These are phyloP conservation scores for Phialophora expanda DNA, from an alignment of 2,329 filamentous ascomycete genomes.

Conservation along the genomic window DNA sequence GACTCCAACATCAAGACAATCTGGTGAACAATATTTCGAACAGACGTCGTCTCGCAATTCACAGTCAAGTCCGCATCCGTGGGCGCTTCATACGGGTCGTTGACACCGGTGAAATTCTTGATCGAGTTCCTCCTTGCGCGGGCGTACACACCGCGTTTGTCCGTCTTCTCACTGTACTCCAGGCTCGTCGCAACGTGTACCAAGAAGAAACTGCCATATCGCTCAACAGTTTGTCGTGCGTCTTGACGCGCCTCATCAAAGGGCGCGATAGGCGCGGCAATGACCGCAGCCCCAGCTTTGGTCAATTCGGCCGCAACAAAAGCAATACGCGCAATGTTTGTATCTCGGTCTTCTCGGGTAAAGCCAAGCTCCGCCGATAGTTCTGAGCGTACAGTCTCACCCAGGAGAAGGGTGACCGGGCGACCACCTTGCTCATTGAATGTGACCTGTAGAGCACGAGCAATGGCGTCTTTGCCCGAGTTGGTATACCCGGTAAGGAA, in stretches of 20 bases:
- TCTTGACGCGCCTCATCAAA: constrained; percentile 78
- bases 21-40: constrained; percentile 93
- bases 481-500: constrained; percentile 98
- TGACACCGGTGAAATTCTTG: constrained; percentile 97
- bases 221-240: constrained; percentile 84
- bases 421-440: constrained; percentile 98
- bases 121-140: constrained; percentile 86
- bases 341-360: constrained; percentile 87
- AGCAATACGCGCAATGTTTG: constrained; percentile 93
- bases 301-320: constrained; percentile 97
- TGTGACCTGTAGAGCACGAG: constrained; percentile 91
- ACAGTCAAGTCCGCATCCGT: constrained; percentile 81
- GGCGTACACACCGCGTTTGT: constrained; percentile 87
- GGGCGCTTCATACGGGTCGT: constrained; percentile 93
- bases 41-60: constrained; percentile 82
- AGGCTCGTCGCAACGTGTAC: constrained; percentile 93
- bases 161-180: constrained; percentile 92
- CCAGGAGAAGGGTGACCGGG: constrained; percentile 89
- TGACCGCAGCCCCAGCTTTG: constrained; percentile 88
- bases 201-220: constrained; percentile 90
- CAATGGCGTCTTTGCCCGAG: constrained; percentile 95
- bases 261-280: constrained; percentile 93
- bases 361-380: constrained; percentile 95
- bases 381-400: constrained; percentile 92
- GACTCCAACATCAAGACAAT: constrained; percentile 92